A percentile compares a stretch with the other conserved stretches of the same genome.
Conservation (phyloP, 306 rosid species). For the Cucurbita argyrosperma region DNA sequence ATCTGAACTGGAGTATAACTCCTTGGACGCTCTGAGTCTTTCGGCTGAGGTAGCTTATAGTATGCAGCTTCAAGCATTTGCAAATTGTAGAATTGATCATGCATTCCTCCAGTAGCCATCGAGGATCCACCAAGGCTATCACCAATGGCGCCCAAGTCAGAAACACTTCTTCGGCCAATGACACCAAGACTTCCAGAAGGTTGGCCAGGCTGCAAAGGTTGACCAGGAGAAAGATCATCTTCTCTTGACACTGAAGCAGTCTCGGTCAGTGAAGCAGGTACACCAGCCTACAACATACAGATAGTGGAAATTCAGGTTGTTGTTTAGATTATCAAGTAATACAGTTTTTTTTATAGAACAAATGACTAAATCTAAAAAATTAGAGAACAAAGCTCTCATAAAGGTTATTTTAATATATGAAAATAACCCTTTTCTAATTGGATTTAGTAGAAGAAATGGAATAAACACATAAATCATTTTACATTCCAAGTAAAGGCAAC, state of each 20-base stretch:
- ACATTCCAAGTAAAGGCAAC: background rate
- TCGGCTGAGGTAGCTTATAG: slow-evolving; percentile 66
- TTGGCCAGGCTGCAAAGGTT: slow-evolving; percentile 72
- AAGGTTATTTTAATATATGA: background rate
- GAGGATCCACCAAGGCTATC: slow-evolving; percentile 49
- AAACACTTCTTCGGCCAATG: slow-evolving; percentile 90
- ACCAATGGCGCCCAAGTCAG: slow-evolving; percentile 85
- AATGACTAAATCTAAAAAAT: background rate
- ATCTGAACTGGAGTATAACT: slow-evolving; percentile 63
- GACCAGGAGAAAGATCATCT: slow-evolving; percentile 77
- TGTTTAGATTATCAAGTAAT: background rate
- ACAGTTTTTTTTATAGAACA: background rate
- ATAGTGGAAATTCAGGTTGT: background rate
- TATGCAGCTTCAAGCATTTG: slow-evolving; percentile 87
- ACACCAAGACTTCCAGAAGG: slow-evolving; percentile 71
- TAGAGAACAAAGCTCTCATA: background rate
- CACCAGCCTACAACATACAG: slow-evolving; percentile 45
- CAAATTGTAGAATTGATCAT: slow-evolving; percentile 55
- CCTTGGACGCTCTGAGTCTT: slow-evolving; percentile 89
- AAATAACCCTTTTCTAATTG: background rate
- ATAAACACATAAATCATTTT: background rate
- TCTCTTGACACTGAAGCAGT: slow-evolving; percentile 55
- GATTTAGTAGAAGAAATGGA: background rate
- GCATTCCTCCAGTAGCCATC: slow-evolving; percentile 49
- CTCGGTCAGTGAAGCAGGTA: slow-evolving; percentile 57